Conservation (phyloP, 176 grass and related monocot species). For the Dactylis glomerata region DNA sequence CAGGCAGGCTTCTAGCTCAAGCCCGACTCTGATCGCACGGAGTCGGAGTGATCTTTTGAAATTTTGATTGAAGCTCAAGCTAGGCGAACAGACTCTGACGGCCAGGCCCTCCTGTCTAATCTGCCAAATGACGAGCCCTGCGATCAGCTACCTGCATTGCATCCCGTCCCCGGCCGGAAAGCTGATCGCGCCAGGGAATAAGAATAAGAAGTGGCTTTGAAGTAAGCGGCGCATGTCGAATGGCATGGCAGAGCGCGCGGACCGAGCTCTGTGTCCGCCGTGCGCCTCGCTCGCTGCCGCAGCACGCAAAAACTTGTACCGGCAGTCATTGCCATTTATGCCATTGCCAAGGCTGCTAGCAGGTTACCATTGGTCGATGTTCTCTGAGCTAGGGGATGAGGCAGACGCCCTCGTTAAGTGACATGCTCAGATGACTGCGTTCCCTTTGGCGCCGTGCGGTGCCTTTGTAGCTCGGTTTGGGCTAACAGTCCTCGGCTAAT, state of each 20-base stretch:
- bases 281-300: neutral
- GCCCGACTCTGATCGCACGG: neutral
- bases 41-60: neutral
- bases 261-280: neutral
- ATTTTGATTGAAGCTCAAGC: neutral
- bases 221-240: neutral
- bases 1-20: no score
- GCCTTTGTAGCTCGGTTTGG: neutral
- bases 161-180: neutral
- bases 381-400: neutral
- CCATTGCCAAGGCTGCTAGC: neutral
- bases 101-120: neutral
- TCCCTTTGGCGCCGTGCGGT: neutral
- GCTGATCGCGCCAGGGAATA: neutral
- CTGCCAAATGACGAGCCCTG: neutral
- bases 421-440: neutral
- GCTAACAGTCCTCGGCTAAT: neutral
- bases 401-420: neutral
- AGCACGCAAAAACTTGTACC: neutral
- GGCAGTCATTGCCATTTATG: neutral
- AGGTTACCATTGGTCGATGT: neutral
- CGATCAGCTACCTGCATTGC: neutral
- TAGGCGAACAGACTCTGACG: neutral
- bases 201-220: neutral
- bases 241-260: constrained; percentile 4